Base-by-base conservation (phyloP, 768 basidiomycete species). In the Suillus alpinus region DNA sequence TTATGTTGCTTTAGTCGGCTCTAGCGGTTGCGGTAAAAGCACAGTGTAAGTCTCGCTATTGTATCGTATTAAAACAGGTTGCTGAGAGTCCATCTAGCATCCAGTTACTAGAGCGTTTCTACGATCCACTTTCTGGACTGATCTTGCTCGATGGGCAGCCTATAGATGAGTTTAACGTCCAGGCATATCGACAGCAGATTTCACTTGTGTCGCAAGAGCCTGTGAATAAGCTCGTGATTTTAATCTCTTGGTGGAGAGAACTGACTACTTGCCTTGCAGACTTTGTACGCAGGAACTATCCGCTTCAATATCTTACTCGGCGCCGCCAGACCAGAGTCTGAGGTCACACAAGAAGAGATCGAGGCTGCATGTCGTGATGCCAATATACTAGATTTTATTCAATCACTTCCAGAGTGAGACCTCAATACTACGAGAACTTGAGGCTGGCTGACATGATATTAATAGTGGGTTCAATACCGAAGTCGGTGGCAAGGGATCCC, bases 121-220 rank as follows among this genome's bases (percentile, higher is more conserved):
- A 93, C 70, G 89, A 94, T 69, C 87, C 92, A 18, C 75, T 90
- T 23, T 83, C 84, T 18, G 91, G 91, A 60, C 79, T 83, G 31
- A 79, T 93, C 58, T 84, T 84, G 62, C 80, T 95, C 47, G 92
- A 95, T 66, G 87, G 85, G 46, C 80, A 89, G 69, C 82, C 83
- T 58, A 89, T 96, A 70, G 80, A 82, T 18, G 85, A 89, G 13
- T 82, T 91, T 63, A 94, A 94, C 64, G 78, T 94, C 43, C 85
- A 91, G 65, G 90, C 91, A 59, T 98, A 95, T 79, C 86, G 95
- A 61, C 89, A 92, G 70, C 83, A 94, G 52, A 83, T 97, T 41
- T 89, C 94, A 0, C 78, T 97, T 29, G 95, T 98, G 26, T 96
- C 94, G 50, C 95, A 98, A 73, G 92, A 93, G 65, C 92, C 91